These are phyloP conservation scores for Pezicula carpinea DNA, from an alignment of 2,329 filamentous ascomycete species.

Conservation along the genomic window DNA sequence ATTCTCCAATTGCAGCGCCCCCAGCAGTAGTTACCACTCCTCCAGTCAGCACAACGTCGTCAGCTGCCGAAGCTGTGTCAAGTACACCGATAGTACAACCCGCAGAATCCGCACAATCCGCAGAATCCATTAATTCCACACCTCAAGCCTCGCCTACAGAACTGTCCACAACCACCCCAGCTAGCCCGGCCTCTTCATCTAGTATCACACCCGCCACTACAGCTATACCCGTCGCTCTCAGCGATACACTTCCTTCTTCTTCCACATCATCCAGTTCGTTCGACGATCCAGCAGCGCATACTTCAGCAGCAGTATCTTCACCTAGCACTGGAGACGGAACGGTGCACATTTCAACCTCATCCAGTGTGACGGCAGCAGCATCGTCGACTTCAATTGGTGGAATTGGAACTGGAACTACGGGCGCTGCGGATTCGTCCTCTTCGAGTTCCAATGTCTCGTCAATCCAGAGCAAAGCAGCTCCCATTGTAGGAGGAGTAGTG, in stretches of 20 bases:
- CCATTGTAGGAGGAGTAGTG: constrained; percentile 25
- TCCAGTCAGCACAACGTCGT: background rate
- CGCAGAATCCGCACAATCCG: background rate
- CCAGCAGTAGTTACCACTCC: background rate
- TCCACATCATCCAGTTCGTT: constrained; percentile 9
- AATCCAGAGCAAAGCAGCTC: constrained; percentile 11
- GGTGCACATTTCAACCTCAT: background rate
- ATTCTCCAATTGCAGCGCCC: background rate
- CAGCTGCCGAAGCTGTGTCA: background rate
- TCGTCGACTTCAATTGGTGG: background rate
- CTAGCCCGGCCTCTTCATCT: constrained; percentile 18
- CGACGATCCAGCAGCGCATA: background rate
- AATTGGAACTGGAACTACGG: background rate
- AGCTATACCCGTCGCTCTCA: constrained; percentile 19
- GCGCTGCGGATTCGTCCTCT: background rate
- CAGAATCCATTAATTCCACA: background rate
- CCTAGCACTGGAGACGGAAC: background rate
- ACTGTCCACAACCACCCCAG: background rate
- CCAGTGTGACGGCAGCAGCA: background rate
- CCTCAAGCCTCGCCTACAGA: background rate
- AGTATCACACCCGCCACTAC: constrained; percentile 21
- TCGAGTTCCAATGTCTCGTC: constrained; percentile 9
- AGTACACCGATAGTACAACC: background rate
- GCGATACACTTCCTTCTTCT: constrained; percentile 16
- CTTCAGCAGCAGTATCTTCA: no score